A percentile compares a stretch with the other conserved stretches of the same genome.
Conservation (phyloP, 169 alveolate species). For the Perkinsus marinus region DNA sequence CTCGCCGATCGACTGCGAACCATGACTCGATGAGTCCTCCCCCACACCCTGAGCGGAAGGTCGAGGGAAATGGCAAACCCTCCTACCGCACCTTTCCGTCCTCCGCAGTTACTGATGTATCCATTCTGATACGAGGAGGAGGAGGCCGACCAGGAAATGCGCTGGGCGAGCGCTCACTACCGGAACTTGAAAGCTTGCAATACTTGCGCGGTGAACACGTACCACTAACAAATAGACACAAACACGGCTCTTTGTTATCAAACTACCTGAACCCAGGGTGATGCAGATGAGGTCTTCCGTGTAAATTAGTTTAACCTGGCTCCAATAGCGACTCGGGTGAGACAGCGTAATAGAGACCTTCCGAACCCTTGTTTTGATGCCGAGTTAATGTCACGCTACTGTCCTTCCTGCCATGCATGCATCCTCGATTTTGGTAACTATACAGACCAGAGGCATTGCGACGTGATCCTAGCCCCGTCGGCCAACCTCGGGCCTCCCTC, state of each 20-base stretch:
- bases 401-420: neutral
- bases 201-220: no score
- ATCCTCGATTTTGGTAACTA: neutral
- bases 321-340: no score
- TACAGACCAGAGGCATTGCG: neutral
- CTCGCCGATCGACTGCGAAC: neutral
- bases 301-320: no score
- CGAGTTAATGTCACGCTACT: neutral
- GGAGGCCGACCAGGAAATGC: neutral
- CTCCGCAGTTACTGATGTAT: neutral
- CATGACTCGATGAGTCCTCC: no score
- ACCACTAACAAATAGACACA: no score
- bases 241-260: no score
- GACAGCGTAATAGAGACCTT: neutral
- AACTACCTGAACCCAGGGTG: no score
- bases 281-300: no score
- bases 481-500: neutral
- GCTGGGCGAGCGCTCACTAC: neutral
- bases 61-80: no score
- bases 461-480: neutral
- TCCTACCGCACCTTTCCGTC: no score
- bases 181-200: neutral
- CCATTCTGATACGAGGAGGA: neutral
- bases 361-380: neutral
- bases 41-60: no score